Evolutionary conservation across 208 protist species (phyloP).

Genomic region (Tritrichomonas foetus): DNA sequence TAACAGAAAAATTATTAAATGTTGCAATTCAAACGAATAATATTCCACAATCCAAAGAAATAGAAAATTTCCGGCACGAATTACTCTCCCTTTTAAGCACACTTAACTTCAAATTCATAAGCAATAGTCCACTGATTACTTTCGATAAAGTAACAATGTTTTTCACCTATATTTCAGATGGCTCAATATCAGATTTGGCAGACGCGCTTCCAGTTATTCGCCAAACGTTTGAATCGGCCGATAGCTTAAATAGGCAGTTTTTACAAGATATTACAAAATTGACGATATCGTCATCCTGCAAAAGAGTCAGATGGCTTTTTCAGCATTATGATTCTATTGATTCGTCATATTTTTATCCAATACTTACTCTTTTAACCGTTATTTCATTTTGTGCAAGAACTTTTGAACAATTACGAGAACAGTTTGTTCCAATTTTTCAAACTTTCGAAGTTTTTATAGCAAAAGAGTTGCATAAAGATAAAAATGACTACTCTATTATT

Average conservation of each 20-base stretch:
- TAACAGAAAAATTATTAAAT: background rate
- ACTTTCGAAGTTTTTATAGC: background rate
- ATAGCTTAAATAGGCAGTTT: background rate
- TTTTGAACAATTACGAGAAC: background rate
- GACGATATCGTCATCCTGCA: background rate
- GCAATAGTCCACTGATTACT: background rate
- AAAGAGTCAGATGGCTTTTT: background rate
- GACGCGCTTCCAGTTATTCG: background rate
- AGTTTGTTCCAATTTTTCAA: background rate
- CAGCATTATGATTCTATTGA: background rate
- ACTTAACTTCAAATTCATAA: background rate
- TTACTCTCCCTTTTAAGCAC: background rate
- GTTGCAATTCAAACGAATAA: background rate
- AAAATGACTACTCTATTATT: background rate
- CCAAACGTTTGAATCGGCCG: background rate
- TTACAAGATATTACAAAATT: background rate
- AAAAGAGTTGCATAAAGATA: background rate
- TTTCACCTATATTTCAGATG: background rate
- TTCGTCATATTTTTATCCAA: background rate
- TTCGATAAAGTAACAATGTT: background rate
- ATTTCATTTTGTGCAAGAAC: background rate
- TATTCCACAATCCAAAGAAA: background rate
- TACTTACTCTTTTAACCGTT: background rate
- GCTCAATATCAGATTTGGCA: background rate
- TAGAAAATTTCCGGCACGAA: background rate